Evolutionary conservation across 208 protist genomes (phyloP).

Genomic region (Leishmania amazonensis): DNA sequence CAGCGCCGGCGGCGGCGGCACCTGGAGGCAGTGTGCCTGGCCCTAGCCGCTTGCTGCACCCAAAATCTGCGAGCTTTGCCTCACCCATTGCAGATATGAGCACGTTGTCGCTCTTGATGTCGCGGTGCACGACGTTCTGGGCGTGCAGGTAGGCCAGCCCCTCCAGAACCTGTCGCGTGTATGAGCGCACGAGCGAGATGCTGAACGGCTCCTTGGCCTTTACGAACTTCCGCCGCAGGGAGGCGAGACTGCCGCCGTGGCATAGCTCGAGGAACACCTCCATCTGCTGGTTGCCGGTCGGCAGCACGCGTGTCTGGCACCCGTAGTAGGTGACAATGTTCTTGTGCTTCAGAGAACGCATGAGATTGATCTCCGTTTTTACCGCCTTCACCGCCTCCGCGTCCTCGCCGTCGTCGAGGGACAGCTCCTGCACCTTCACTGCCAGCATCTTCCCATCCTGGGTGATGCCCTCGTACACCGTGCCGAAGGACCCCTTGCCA

Average conservation of each 20-base stretch:
- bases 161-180: slow-evolving; percentile 89
- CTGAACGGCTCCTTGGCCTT: slow-evolving; percentile 70
- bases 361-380: slow-evolving; percentile 85
- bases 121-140: slow-evolving; percentile 80
- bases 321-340: slow-evolving; percentile 93
- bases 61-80: slow-evolving; percentile 96
- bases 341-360: slow-evolving; percentile 79
- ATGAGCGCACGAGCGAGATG: slow-evolving; percentile 77
- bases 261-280: slow-evolving; percentile 93
- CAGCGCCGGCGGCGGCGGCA: neutral
- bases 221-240: slow-evolving; percentile 69
- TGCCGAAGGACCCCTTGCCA: slow-evolving; percentile 87
- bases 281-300: slow-evolving; percentile 59
- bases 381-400: slow-evolving; percentile 60
- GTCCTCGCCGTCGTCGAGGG: slow-evolving; percentile 53
- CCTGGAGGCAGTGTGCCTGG: slow-evolving; percentile 8
- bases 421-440: slow-evolving; percentile 90
- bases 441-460: slow-evolving; percentile 82
- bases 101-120: slow-evolving; percentile 94
- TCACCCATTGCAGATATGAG: slow-evolving; percentile 85
- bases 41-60: slow-evolving; percentile 89
- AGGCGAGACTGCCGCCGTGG: slow-evolving; percentile 75
- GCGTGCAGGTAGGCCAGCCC: slow-evolving; percentile 87
- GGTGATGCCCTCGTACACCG: slow-evolving; percentile 91
- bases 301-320: slow-evolving; percentile 64